Evolutionary conservation across 148 eudicot species (phyloP), one percentile per base, ranked within the genome.

Genomic region (Nepenthes gracilis): DNA sequence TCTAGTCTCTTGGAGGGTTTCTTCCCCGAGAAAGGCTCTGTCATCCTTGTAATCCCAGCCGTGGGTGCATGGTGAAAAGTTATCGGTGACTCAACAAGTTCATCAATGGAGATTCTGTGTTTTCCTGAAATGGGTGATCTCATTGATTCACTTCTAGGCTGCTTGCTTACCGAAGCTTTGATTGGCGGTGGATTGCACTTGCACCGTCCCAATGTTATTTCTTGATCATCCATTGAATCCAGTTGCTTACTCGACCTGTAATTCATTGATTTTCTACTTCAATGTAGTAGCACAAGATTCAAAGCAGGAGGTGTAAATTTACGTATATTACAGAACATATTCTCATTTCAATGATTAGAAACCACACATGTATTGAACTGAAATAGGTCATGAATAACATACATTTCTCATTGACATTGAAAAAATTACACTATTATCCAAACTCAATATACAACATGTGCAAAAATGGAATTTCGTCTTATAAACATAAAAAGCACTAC

Each of bases 101-200:
- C 67, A 55, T 74, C 84, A 9, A 81, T 80, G 51, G 94, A 92
- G 56, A 78, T 69, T 59, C 97, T 73, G 4, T 88, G 88, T 64
- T 88, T 86, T 43, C 82, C 91, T 2, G 94, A 80, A 76, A 79
- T 59, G 56, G 96, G 94, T 11, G 96, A 92, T 70, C 91, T 83
- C 91, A 78, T 82, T 15, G 85, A 85, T 76, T 85, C 98, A 58
- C 81, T 72, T 68, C 67, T 83, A 32, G 88, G 81, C 43, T 81
- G 87, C 75, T 82, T 88, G 71, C 73, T 75, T 23, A 77, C 57
- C 2, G 96, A 76, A 55, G 81, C 70, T 71, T 77, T 88, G 58
- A 86, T 82, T 54, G 94, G 74, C 67, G 65, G 69, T 5, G 94
- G 90, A 62, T 85, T 79, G 78, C 98, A 92, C 68, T 80, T 85